These are phyloP conservation scores for Fusarium sp. DNA, from an alignment of 2,329 filamentous ascomycete species.

Conservation along the genomic window DNA sequence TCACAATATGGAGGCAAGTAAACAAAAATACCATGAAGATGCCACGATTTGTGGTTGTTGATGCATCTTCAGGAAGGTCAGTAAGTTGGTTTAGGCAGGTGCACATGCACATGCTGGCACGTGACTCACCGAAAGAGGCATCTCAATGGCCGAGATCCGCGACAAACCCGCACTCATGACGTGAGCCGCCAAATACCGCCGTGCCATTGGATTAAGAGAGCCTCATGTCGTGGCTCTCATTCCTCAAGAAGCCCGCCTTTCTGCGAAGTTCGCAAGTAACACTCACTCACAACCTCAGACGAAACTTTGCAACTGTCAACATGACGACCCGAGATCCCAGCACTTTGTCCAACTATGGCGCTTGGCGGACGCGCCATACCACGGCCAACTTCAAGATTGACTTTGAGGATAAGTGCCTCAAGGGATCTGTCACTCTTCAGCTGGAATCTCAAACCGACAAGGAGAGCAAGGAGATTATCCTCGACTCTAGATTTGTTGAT, in stretches of 20 bases:
- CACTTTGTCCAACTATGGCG: slow-evolving; percentile 91
- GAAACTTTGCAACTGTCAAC: slow-evolving; percentile 48
- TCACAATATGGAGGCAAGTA: neutral
- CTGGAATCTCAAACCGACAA: slow-evolving; percentile 82
- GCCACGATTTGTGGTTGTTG: neutral
- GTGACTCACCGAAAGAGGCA: slow-evolving; percentile 34
- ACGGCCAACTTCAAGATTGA: slow-evolving; percentile 84
- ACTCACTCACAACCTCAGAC: slow-evolving; percentile 41
- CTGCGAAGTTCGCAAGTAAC: slow-evolving; percentile 41
- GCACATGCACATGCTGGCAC: slow-evolving; percentile 21
- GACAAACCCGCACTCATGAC: slow-evolving; percentile 23
- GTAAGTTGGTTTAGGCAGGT: slow-evolving; percentile 3
- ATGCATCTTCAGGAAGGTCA: slow-evolving; percentile 30
- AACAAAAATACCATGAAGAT: neutral
- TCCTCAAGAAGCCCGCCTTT: slow-evolving; percentile 43
- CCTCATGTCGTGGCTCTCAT: slow-evolving; percentile 47
- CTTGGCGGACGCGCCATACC: slow-evolving; percentile 87
- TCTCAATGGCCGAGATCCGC: slow-evolving; percentile 6
- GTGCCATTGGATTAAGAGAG: slow-evolving; percentile 27
- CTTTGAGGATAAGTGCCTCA: slow-evolving; percentile 82
- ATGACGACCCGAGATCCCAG: slow-evolving; percentile 78
- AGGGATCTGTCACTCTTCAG: slow-evolving; percentile 80
- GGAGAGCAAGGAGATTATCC: slow-evolving; percentile 79
- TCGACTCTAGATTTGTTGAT: slow-evolving; percentile 89
- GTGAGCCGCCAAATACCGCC: slow-evolving; percentile 23